phyloP scores from a whole-genome alignment of 208 protist species.

The Crithidia bombi region DNA sequence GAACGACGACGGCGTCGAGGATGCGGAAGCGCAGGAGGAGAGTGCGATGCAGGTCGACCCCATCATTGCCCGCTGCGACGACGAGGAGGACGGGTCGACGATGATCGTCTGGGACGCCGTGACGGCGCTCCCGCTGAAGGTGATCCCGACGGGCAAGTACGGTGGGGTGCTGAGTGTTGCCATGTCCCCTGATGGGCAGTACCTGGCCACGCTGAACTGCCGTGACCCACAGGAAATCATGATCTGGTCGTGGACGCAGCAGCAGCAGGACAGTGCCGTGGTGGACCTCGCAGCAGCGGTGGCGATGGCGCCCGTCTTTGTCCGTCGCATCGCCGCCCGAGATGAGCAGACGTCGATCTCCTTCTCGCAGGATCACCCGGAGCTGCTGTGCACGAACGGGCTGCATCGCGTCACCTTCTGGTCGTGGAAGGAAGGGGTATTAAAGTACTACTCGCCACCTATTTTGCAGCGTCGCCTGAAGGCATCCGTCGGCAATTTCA shows the following conservation, averaged over 20 bases:
- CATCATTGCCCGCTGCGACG: constrained; percentile 55
- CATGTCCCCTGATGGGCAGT: constrained; percentile 89
- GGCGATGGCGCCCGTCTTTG: constrained; percentile 62
- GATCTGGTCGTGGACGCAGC: constrained; percentile 91
- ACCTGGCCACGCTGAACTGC: constrained; percentile 89
- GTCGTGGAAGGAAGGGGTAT: constrained; percentile 72
- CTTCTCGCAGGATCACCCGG: constrained; percentile 79
- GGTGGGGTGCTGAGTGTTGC: constrained; percentile 87
- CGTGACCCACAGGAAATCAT: constrained; percentile 88
- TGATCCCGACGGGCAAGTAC: constrained; percentile 73
- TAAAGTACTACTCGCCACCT: constrained; percentile 92
- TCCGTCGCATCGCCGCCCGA: constrained; percentile 70
- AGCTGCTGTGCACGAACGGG: constrained; percentile 91
- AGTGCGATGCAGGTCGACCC: constrained; percentile 50
- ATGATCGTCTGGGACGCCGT: constrained; percentile 95
- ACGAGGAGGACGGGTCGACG: constrained; percentile 81
- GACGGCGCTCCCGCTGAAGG: constrained; percentile 84
- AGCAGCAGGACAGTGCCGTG: constrained; percentile 4
- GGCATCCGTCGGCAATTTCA: constrained; percentile 89
- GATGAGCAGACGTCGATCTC: constrained; percentile 90
- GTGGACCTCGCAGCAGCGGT: constrained; percentile 6
- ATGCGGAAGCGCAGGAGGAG: constrained; percentile 37
- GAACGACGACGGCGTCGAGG: constrained; percentile 29
- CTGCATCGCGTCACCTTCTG: constrained; percentile 92
- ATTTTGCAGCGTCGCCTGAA: constrained; percentile 68